Base-by-base conservation (phyloP, 768 basidiomycete genomes). In the Mycena metata region DNA sequence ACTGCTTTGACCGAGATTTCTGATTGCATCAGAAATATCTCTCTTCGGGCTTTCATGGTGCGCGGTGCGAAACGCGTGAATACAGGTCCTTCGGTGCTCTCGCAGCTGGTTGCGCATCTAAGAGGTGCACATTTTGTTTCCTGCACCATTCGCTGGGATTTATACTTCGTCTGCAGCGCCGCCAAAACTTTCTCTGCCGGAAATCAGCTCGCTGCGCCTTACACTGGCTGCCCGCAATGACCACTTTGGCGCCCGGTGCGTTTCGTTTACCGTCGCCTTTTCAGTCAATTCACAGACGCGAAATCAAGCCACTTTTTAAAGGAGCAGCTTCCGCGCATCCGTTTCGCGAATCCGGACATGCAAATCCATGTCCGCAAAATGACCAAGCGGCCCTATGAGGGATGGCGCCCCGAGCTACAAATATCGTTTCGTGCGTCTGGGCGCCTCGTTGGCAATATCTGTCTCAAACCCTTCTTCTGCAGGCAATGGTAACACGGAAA, bases 251-350 rank as follows among this genome's bases (percentile, higher is more conserved):
- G 91, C 91, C 30, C 84, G 91, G 93, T 92, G 61, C 71, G 87
- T 76, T 60, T 55, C 11, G 3, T 47, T 30, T 36, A 21, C 64
- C 60, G 30, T 54, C 1, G 39, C 19, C 24, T 15, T 45, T 46
- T 21, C 21, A 36, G 30, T 21, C 36, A 12, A 24, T 36, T 65
- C 26, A 72, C 17, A 54, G 15, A 41, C 24, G 39, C 26, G 66
- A 33, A 26, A 54, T 39, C 65, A 54, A 93, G 94, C 50, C 89
- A 93, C 81, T 95, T 95, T 70, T 84, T 91, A 43, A 92, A 91
- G 75, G 89, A 95, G 45, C 85, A 92, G n/a, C 79, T 95, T 0
- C 92, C 91, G 1, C 84, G 91, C 35, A 91, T 95, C 82, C 90
- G 88, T 13, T 94, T 87, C 77, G 90, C 88, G 1, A 95, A 95